Base-by-base conservation (phyloP, 805 yeast species). In the Barnettozyma botsteinii region DNA sequence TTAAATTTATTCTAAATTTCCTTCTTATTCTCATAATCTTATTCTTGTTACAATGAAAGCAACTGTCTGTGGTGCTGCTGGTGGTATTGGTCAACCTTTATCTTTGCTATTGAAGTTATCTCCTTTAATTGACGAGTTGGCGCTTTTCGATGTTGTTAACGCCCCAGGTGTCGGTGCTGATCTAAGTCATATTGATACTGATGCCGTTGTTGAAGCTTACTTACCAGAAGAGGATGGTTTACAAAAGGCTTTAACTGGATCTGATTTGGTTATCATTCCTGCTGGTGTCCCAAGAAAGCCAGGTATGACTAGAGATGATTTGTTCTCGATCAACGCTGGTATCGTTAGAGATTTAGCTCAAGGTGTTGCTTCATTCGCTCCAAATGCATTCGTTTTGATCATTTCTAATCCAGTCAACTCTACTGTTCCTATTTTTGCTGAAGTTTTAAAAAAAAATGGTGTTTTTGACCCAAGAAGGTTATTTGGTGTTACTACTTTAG, bases 261-360 rank as follows among this genome's bases (percentile, higher is more conserved):
- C 96, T 38, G 94, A 88, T 55, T 80, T 89, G 45, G 89, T 89
- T 38, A 76, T 89, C 43, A 85, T 89, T 62, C 89, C 91, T 53
- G 93, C 93, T 33, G 93, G 93, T 69, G 87, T 83, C 45, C 91
- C 93, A 63, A 77, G 93, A 71, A 83, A 83, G 65, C 89, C 89
- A 48, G 93, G 93, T 56, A 83, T 83, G 91, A 79, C 91, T 53
- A 76, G 93, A 67, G 91, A 82, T 62, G 93, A 83, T 63, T 72
- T 83, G 61, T 83, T 83, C 75, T 79, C 79, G 69, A 81, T 86
- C 67, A 83, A 83, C 59, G 93, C 91, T 30, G 80, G 85, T 24
- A 83, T 83, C 64, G 87, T 83, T 43, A 74, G 85, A 66, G 83
- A 79, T 62, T 72, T 83, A 62, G 86, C 86, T 55, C 70, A 76